phyloP scores from a whole-genome alignment of 768 basidiomycete species.

The Kwoniella dendrophila region DNA sequence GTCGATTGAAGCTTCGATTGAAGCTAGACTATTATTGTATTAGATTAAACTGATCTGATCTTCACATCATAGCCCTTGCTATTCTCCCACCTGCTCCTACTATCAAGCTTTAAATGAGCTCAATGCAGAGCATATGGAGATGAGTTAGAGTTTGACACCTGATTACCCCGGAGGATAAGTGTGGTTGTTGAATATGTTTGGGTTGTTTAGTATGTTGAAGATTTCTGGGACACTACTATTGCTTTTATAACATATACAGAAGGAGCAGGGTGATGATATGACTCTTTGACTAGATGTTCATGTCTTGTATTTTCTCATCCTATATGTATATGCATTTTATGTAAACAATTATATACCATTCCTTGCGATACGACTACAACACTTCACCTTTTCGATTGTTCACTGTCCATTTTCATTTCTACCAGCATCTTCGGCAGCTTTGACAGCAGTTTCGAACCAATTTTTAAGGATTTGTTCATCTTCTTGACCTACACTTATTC shows the following conservation, averaged over 20 bases:
- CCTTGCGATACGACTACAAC: no score
- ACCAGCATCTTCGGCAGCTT: conserved; percentile 67
- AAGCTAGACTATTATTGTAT: no score
- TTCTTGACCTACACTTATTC: conserved; percentile 92
- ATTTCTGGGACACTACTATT: background rate
- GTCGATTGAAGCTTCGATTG: background rate
- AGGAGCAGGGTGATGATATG: background rate
- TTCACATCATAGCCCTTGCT: background rate
- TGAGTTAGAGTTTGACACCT: no score
- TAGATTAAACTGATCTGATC: background rate
- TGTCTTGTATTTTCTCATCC: background rate
- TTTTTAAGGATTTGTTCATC: conserved; percentile 63
- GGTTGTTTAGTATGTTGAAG: no score
- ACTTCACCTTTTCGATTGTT: no score
- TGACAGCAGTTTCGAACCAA: conserved; percentile 68
- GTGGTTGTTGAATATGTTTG: no score
- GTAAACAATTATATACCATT: no score
- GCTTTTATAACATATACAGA: background rate
- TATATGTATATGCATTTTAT: no score
- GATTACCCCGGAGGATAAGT: no score
- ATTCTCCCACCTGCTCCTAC: conserved; percentile 13
- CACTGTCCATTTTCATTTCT: background rate
- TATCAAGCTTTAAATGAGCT: background rate
- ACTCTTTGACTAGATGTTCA: conserved; percentile 1
- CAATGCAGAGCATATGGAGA: no score